Evolutionary conservation across 805 yeast genomes (phyloP), one percentile per base, ranked within the genome.

Genomic region (Diddensiella santjacobensis): DNA sequence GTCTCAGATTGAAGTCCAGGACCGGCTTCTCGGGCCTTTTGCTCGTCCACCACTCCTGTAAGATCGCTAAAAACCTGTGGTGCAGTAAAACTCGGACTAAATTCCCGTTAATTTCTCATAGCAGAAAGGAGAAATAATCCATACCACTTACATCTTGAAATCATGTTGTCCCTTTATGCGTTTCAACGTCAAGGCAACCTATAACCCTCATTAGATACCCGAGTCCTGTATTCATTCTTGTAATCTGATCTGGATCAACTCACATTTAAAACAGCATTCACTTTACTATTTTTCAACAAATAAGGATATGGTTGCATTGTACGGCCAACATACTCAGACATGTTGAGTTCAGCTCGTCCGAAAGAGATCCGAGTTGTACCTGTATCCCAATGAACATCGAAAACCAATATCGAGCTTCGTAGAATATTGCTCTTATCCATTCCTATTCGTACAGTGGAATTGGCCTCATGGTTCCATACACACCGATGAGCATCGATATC

Each of bases 211-310:
- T 26, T 26, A 26, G 31, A 26, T 8, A 26, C 8, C 11, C 13
- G 13, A 26, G 31, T 13, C 31, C 13, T 26, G 11, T 26, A 8
- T 13, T 8, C 11, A 13, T 26, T 26, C 31, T 26, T 13, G 13
- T 37, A 87, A 5, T 26, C 17, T 17, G 17, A 17, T 3, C 31
- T 13, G 26, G 10, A 31, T 52, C 18, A 26, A 13, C 31, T 26
- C 18, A 59, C 56, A 43, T 76, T 81, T 35, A 84, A 65, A n/a
- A 87, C 84, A 2, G 95, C 83, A 63, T 91, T 91, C 17, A 91
- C 80, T 55, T 87, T 87, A 1, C 95, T 84, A 22, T 87, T 77
- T 58, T 83, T 83, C 31, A 91, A 70, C 39, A 91, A 67, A 57
- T 84, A 88, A 52, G 86, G 72, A 52, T 83, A 73, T 1, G 82